Base-by-base conservation (phyloP, 768 basidiomycete species). In the Auriscalpium vulgare region DNA sequence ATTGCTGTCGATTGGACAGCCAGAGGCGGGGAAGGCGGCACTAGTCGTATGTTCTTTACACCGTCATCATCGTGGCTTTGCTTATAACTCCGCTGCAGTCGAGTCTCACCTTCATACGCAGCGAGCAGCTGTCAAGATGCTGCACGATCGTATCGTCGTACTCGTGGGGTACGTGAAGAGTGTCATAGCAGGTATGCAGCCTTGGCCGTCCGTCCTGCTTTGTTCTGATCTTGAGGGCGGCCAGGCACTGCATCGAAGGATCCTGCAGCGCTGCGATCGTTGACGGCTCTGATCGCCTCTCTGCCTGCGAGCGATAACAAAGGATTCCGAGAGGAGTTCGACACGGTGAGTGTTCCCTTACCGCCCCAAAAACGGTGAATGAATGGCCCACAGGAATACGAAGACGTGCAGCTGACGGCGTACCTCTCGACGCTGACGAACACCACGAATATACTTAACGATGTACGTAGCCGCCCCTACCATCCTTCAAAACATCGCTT, bases 1-100 rank as follows among this genome's bases (percentile, higher is more conserved):
- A 97, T 99, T 59, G 97, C 97, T 7, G 97, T 99, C 0, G 95
- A 98, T 68, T 95, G 92, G 80, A 91, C 91, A 3, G 88, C 91
- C 23, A 83, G 85, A 68, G 89, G 90, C 9, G 90, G 91, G 49
- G 88, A 83, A 34, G 88, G 84, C 59, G 87, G 85, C 45, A 89
- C 84, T 13, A 90, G 84, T 60, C 73, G 92, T 93, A 62, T 72
- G 88, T 76, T 48, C 76, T 48, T 50, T 37, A 45, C 34, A 19
- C 10, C 46, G 19, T 16, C 37, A 45, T 50, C 48, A 50, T 37
- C 46, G 36, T 47, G 47, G 50, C 37, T 49, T 60, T 56, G 52
- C 51, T 56, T 7, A n/a, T 54, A 29, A 37, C 40, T 17, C 47
- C 49, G 13, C 29, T 29, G 29, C 59, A 97, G 95, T 98, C 71